Evolutionary conservation across 164 flowering plant genomes (phyloP), one percentile per base, ranked within the genome.

Genomic region (Annona squamosa): DNA sequence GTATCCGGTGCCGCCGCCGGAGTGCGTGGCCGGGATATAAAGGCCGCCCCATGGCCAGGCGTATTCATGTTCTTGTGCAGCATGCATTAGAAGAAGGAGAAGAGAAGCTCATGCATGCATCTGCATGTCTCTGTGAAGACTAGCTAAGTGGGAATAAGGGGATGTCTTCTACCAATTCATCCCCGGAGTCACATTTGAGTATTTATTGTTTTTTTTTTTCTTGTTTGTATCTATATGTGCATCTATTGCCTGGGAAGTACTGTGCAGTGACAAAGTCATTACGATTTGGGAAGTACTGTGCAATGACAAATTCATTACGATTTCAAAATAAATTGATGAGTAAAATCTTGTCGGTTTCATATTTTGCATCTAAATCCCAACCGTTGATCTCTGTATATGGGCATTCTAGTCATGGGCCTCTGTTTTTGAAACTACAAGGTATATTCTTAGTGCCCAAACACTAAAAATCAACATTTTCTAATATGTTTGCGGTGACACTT

Each of bases 21-120:
- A 92, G 73, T 94, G 99, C 73, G 3, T 69, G n/a, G 88, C 87
- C 46, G 95, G 98, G 7, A 82, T 88, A 63, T 91, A 71, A 73
- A 41, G 52, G 19, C 47, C 4, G 42, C n/a, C 65, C 2, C 18
- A 63, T 63, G 5, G 13, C 13, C 59, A 52, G 6, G 59, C 13
- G 2, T 52, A 52, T 52, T 52, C 13, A 5, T 7, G 37, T 26
- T 26, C 37, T 26, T 26, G 37, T 26, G 37, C 37, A 26, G 37
- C 37, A 26, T 26, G 37, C 59, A 5, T 3, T 52, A 52, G 13
- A 52, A 5, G 59, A 9, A 52, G 59, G 37, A 52, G 13, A 52
- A 52, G 9, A 52, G 59, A 52, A 16, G 59, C 59, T 16, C 59
- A 52, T 52, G 59, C 10, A 52, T 52, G 59, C 10, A 52, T 52